Evolutionary conservation across 495 filamentous ascomycete species (phyloP).

Genomic region (Neurospora cerealis): DNA sequence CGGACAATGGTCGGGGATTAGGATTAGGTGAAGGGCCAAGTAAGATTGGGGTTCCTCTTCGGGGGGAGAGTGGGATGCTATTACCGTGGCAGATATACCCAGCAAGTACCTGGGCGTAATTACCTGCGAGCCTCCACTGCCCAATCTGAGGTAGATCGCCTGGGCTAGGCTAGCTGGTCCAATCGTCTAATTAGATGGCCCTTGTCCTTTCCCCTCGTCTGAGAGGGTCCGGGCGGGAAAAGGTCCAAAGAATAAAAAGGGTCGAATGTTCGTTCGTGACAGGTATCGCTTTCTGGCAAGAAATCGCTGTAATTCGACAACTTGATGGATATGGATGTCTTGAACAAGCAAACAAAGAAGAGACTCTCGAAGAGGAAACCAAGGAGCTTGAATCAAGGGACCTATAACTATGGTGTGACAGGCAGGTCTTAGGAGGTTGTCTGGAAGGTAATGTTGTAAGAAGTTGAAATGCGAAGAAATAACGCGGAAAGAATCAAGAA

Average conservation of each 20-base stretch:
- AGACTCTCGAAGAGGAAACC: neutral
- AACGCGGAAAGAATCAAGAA: neutral
- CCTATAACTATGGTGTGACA: neutral
- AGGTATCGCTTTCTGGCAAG: neutral
- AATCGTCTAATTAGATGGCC: neutral
- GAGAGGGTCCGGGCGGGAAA: neutral
- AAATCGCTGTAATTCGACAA: neutral
- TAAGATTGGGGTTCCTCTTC: neutral
- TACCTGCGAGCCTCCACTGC: neutral
- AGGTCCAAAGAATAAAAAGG: neutral
- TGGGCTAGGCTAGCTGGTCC: neutral
- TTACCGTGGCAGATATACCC: neutral
- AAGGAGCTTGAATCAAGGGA: neutral
- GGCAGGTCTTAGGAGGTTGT: neutral
- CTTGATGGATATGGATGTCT: neutral
- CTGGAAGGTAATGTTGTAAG: neutral
- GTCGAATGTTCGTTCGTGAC: neutral
- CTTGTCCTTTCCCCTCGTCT: neutral
- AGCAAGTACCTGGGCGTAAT: neutral
- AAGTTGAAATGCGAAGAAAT: neutral
- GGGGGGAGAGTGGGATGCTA: neutral
- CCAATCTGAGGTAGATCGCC: neutral
- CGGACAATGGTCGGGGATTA: neutral
- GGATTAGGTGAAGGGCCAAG: neutral
- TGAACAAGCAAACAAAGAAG: neutral